These are phyloP conservation scores for Radiomyces spectabilis DNA, from an alignment of 192 early-diverging fungal genomes.

Conservation along the genomic window DNA sequence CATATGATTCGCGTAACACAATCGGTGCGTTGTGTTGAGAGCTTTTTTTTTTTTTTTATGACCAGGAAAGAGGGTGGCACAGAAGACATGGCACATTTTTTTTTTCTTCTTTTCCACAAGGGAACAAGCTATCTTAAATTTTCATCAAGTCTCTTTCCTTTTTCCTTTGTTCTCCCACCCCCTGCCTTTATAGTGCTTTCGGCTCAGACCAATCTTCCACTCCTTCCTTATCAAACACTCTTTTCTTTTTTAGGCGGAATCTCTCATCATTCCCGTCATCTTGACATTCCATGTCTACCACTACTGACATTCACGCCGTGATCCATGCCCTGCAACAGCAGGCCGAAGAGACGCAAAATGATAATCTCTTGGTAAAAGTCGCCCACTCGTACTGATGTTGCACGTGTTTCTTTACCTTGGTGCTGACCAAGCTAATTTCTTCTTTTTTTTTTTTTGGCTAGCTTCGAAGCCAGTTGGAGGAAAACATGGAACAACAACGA, in stretches of 20 bases:
- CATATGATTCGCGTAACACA: no score
- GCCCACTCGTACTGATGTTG: neutral
- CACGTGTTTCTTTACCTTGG: neutral
- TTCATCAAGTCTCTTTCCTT: neutral
- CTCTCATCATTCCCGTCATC: conserved; percentile 3
- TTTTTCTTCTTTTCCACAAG: no score
- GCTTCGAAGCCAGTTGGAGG: conserved; percentile 17
- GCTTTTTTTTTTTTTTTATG: no score
- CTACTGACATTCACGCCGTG: conserved; percentile 11
- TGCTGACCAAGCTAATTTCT: neutral
- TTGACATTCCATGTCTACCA: conserved; percentile 2
- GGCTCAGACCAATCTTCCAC: neutral
- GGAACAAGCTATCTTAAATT: no score
- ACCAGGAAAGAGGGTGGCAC: neutral
- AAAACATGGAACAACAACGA: conserved; percentile 3
- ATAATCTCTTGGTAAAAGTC: conserved; percentile 12
- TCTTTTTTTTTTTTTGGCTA: neutral
- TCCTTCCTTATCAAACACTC: neutral
- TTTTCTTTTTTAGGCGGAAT: neutral
- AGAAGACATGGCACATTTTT: neutral
- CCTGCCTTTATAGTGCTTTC: no score
- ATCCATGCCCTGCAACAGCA: conserved; percentile 15
- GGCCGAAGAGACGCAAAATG: conserved; percentile 10
- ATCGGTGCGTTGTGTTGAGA: no score
- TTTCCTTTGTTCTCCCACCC: no score